Evolutionary conservation across 2,329 filamentous ascomycete genomes (phyloP), one percentile per base, ranked within the genome.

Genomic region (Colletotrichum lupini): DNA sequence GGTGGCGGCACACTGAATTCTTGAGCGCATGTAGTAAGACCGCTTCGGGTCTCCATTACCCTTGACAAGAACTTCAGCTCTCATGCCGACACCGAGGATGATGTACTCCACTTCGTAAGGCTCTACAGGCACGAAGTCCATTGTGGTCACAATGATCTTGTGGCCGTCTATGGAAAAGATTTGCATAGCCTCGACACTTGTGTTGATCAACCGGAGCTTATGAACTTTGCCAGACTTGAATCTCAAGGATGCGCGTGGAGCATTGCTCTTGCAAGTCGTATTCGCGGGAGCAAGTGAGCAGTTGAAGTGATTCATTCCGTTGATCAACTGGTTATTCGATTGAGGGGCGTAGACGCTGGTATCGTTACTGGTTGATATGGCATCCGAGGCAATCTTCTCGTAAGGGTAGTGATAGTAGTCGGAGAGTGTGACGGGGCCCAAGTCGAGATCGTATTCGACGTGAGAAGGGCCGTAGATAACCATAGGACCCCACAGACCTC

Each of bases 401-500:
- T 82, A 82, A 22, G 79, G 78, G 6, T 87, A 82, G 71, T 91
- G 89, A 76, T 91, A 91, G 88, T 89, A 91, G 76, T 91, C 89
- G 4, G 87, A 88, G 35, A 91, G 77, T 0, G 87, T 89, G 5
- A 91, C 74, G 0, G 87, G 83, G 12, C 90, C 90, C 0, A 91
- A 81, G 77, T 92, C 90, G 62, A 87, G 82, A 67, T 92, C 89
- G 77, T 90, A 90, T 73, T 88, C 83, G 26, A 83, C 82, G 28
- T 85, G 84, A 0, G 82, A 82, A 1, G 89, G 89, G 0, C 88
- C 88, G 72, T 91, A 85, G 73, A 92, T 88, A 7, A 92, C 81
- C 16, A 93, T 85, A 0, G 86, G 86, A 0, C 91, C 91, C 30
- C 87, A 83, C 1, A 92, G 80, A 1, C 91, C 91, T 67, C 92